Conservation (phyloP, 1,139 yeast genomes). For the Nadsonia starkeyi-henricii region DNA sequence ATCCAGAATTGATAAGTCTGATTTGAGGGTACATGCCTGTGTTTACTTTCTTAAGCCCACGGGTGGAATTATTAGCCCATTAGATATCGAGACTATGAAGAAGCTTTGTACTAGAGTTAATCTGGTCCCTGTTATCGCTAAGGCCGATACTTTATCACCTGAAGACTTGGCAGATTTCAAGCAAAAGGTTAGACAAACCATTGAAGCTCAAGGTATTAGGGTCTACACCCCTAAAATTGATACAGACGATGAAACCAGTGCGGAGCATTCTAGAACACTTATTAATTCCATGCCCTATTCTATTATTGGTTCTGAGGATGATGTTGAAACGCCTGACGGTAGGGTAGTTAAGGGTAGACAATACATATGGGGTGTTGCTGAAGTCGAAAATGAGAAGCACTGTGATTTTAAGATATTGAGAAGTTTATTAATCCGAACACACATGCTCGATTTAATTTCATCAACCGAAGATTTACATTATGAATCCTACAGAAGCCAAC, state of each 20-base stretch:
- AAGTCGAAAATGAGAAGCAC: conserved; percentile 89
- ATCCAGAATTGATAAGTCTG: conserved; percentile 39
- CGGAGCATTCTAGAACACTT: conserved; percentile 39
- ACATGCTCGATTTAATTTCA: conserved; percentile 77
- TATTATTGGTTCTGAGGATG: conserved; percentile 80
- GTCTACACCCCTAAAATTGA: conserved; percentile 71
- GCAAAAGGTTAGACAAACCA: conserved; percentile 70
- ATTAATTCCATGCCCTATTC: conserved; percentile 93
- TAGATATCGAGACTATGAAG: conserved; percentile 90
- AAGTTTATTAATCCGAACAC: conserved; percentile 75
- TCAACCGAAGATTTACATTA: conserved; percentile 89
- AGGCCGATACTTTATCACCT: conserved; percentile 83
- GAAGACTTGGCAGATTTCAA: conserved; percentile 72
- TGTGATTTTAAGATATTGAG: conserved; percentile 92
- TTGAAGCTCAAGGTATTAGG: conserved; percentile 82
- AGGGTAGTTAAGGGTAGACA: conserved; percentile 75
- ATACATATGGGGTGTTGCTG: conserved; percentile 96
- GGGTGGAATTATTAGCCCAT: conserved; percentile 86
- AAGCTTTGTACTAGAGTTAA: conserved; percentile 78
- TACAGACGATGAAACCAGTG: conserved; percentile 30
- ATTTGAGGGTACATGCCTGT: conserved; percentile 90
- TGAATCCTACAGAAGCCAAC: conserved; percentile 72
- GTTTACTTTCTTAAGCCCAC: conserved; percentile 91
- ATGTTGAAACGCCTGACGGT: conserved; percentile 65
- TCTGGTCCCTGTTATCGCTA: conserved; percentile 88